These are phyloP conservation scores for Bipolaris oryzae DNA, from an alignment of 2,329 filamentous ascomycete species.

Conservation along the genomic window DNA sequence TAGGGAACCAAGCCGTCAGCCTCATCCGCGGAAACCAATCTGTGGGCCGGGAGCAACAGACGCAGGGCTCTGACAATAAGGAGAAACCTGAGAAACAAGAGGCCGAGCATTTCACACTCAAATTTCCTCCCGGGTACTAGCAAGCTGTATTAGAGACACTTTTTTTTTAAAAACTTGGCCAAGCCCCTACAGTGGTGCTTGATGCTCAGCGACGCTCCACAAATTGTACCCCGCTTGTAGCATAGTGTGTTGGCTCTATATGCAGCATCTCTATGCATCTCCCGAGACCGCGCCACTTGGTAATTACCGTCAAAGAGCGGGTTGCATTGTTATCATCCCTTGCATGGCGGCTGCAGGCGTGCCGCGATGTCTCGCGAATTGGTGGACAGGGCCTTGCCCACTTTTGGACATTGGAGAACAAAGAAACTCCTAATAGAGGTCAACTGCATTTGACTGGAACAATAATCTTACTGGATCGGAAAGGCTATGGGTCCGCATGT, in stretches of 20 bases:
- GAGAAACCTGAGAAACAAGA: constrained; percentile 23
- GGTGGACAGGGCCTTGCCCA: constrained; percentile 39
- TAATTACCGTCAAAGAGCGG: constrained; percentile 24
- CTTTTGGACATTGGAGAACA: constrained; percentile 42
- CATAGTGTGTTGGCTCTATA: constrained; percentile 2
- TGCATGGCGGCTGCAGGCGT: constrained; percentile 39
- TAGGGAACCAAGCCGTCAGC: constrained; percentile 44
- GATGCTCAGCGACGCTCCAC: constrained; percentile 1
- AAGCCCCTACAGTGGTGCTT: constrained; percentile 3
- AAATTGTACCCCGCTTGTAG: constrained; percentile 10
- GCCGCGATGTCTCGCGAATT: constrained; percentile 44
- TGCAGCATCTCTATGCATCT: constrained; percentile 20
- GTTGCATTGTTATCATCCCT: constrained; percentile 42
- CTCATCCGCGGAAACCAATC: constrained; percentile 41
- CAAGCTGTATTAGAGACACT: constrained; percentile 17
- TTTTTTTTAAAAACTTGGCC: constrained; percentile 32
- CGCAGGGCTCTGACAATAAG: constrained; percentile 19
- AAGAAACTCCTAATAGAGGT: constrained; percentile 43
- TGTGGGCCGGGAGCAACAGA: constrained; percentile 33
- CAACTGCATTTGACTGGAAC: constrained; percentile 44
- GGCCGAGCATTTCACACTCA: constrained; percentile 32
- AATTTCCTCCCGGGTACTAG: constrained; percentile 45
- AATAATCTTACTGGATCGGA: constrained; percentile 43
- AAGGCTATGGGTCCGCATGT: constrained; percentile 19
- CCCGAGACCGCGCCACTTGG: constrained; percentile 24